Evolutionary conservation across 2,329 filamentous ascomycete genomes (phyloP).

Genomic region (Ceratocystis harringtonii): DNA sequence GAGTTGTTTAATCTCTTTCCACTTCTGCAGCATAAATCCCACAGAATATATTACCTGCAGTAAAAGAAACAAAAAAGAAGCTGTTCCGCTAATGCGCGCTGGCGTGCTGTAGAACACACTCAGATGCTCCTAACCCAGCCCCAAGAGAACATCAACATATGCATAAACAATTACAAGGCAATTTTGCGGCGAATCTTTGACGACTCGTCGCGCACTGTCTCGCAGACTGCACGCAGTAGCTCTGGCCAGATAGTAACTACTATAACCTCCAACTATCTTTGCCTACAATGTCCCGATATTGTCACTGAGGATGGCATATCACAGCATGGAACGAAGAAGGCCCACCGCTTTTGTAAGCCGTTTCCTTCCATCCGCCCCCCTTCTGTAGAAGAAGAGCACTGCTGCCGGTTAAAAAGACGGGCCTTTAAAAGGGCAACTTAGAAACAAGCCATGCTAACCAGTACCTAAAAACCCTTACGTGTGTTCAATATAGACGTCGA

Average conservation of each 20-base stretch:
- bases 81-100: conserved; percentile 22
- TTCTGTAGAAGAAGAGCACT: not conserved
- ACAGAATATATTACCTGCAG: not conserved
- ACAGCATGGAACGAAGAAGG: conserved; percentile 53
- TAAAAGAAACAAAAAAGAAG: not conserved
- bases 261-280: conserved; percentile 54
- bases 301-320: conserved; percentile 49
- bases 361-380: not conserved
- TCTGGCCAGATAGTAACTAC: conserved; percentile 45
- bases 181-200: conserved; percentile 58
- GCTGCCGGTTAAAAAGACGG: not conserved
- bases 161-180: conserved; percentile 56
- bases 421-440: not conserved
- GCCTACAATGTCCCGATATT: conserved; percentile 57
- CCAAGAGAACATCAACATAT: conserved; percentile 50
- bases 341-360: conserved; percentile 55
- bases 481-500: conserved; percentile 47
- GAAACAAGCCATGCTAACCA: conserved; percentile 21
- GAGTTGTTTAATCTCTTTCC: conserved; percentile 23
- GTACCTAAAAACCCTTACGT: not conserved
- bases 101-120: conserved; percentile 46
- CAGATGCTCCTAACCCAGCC: conserved; percentile 48
- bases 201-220: conserved; percentile 41
- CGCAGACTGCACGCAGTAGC: conserved; percentile 46
- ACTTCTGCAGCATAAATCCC: not conserved